Base-by-base conservation (phyloP, 2,329 filamentous ascomycete genomes). In the Alternaria rosae region DNA sequence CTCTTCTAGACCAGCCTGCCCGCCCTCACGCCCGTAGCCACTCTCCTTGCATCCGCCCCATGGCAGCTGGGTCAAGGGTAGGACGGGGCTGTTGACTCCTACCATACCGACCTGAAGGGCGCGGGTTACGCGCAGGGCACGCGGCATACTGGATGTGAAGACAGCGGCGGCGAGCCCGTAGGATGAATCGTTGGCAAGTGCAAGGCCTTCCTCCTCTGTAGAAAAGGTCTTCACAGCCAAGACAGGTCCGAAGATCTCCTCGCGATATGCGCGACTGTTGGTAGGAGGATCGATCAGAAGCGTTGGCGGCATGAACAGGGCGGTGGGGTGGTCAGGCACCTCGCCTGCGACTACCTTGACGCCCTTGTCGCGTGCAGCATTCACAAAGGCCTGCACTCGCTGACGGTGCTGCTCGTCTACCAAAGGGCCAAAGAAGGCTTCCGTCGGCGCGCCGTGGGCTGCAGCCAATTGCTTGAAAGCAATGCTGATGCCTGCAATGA, bases 221-320 rank as follows among this genome's bases (percentile, higher is more conserved):
- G 71, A 68, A 58, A 78, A 78, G 25, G 72, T 73, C 41, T 67
- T 57, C 10, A 78, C 69, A 3, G 53, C 64, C 20, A 75, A 44
- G 5, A 78, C 73, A 7, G 75, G 76, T 1, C 76, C 76, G 50
- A 78, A 78, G 28, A 78, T 74, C 58, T 77, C 74, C 26, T 77
- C 54, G 13, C 54, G 54, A 30, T 50, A 50, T 20, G 47, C 43
- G 23, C 43, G 38, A 47, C 54, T 51, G 20, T 47, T 41, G 23
- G 30, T 21, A 23, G 43, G 43, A 7, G 54, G 54, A 35, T 57
- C 44, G 13, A 57, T 32, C 32, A 57, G 45, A 20, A 57, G n/a
- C 32, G 54, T 51, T 3, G 54, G 54, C 25, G 45, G 54, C 43
- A 57, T 57, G 32, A 50, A 57, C 9, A 50, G 44, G 54, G 26